These are phyloP conservation scores for Morella rubra DNA, from an alignment of 306 rosid species.

Conservation along the genomic window DNA sequence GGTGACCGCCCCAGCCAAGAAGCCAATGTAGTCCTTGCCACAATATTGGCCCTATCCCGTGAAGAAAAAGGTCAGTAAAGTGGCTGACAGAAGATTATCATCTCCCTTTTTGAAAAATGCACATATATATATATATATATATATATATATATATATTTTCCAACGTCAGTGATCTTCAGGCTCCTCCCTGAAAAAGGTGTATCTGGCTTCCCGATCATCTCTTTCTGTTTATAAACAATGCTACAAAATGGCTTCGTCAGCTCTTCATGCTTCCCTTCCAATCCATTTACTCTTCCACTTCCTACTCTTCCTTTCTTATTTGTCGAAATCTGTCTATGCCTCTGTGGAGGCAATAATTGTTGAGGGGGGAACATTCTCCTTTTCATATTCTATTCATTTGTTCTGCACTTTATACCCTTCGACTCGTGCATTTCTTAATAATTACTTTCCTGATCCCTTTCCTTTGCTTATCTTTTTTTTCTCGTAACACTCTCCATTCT, in stretches of 20 bases:
- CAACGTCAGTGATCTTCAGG: too few relatives aligned
- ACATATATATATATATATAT: too few relatives aligned
- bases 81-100: constrained; percentile 14
- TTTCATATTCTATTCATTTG: constrained; percentile 25
- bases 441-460: background rate
- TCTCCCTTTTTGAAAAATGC: too few relatives aligned
- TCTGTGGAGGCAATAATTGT: constrained; percentile 31
- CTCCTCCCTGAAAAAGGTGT: background rate
- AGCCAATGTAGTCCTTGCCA: constrained; percentile 15
- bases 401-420: background rate
- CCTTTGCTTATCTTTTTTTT: background rate
- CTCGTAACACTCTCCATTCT: background rate
- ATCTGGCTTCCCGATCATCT: constrained; percentile 30
- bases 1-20: constrained; percentile 56
- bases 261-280: background rate
- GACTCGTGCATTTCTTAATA: background rate
- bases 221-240: constrained; percentile 2
- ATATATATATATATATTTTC: too few relatives aligned
- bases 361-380: constrained; percentile 5
- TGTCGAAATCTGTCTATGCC: constrained; percentile 19
- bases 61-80: background rate
- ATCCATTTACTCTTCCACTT: constrained; percentile 20
- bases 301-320: constrained; percentile 11
- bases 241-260: constrained; percentile 13
- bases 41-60: background rate